phyloP scores from a whole-genome alignment of 192 early-diverging fungal genomes.

The Coemansia sp. region DNA sequence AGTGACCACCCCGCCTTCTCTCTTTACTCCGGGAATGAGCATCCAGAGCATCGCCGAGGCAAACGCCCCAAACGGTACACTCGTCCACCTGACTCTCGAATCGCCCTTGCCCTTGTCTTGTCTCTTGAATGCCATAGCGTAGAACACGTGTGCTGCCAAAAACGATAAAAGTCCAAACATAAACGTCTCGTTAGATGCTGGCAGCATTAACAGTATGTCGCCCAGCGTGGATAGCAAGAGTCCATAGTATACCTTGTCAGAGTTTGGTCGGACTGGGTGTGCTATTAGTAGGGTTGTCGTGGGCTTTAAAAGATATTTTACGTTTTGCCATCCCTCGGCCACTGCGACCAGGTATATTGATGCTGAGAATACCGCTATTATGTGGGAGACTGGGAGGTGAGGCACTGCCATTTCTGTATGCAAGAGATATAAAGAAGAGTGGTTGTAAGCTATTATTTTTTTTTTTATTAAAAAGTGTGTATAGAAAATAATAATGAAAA shows the following conservation, averaged over 20 bases:
- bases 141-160: slow-evolving; percentile 33
- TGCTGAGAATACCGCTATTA: slow-evolving; percentile 4
- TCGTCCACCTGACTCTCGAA: slow-evolving; percentile 31
- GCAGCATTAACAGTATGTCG: slow-evolving; percentile 35
- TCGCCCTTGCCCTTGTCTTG: not conserved
- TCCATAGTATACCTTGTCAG: slow-evolving; percentile 12
- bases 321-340: slow-evolving; percentile 3
- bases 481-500: too few relatives aligned
- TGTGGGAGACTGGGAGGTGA: slow-evolving; percentile 1
- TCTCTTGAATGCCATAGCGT: slow-evolving; percentile 16
- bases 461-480: too few relatives aligned
- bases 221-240: slow-evolving; percentile 31
- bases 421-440: too few relatives aligned
- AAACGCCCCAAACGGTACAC: slow-evolving; percentile 16
- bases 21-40: slow-evolving; percentile 17
- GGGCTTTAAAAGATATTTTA: slow-evolving; percentile 42
- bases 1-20: slow-evolving; percentile 27
- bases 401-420: slow-evolving; percentile 1
- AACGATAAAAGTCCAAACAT: slow-evolving; percentile 37
- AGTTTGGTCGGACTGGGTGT: slow-evolving; percentile 10
- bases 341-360: slow-evolving; percentile 24
- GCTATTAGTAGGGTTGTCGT: slow-evolving; percentile 33
- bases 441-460: too few relatives aligned
- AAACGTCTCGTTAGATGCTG: slow-evolving; percentile 29
- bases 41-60: slow-evolving; percentile 16